Evolutionary conservation across 1,139 yeast genomes (phyloP), one percentile per base, ranked within the genome.

Genomic region (Hansenula lynferdii): DNA sequence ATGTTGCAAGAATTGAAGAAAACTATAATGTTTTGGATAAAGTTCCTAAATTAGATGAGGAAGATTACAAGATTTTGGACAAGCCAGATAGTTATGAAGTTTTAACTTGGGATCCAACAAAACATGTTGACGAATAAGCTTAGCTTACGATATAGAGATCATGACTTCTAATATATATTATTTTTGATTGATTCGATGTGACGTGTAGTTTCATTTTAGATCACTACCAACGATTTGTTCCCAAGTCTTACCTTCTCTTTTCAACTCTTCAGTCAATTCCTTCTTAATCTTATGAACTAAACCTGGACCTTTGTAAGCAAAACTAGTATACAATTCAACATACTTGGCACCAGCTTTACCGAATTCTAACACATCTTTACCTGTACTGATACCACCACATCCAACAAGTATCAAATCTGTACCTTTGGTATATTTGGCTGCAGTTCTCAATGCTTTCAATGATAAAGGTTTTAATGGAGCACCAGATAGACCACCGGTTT

Each of bases 281-380:
- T 80, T 82, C 54, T 89, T 80, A 49, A 92, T 74, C 54, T 80
- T 78, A 35, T 80, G 76, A 8, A 94, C 86, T 39, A 86, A 68
- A 1, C 95, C 96, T 0, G 97, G 96, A 1, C 98, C 98, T 56
- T 78, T 80, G 66, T 87, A 90, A 2, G 95, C 97, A 62, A 86
- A 85, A 3, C 95, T 80, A 10, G 97, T 90, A 64, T 89, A 89
- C 39, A 87, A 63, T 61, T 90, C 86, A 34, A 90, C 79, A 56
- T 81, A 85, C 25, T 85, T 74, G 11, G 98, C 97, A 43, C 98
- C 98, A 2, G 97, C 96, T 54, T 75, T 78, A 26, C 94, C 96
- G 62, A 83, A 92, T 51, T 90, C 97, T 39, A 90, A 66, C 1
- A 90, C 97, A 58, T 90, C 97, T 50, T 78, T 70, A 42, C 96